Conservation (phyloP, 116 monocot genomes). For the Thalassia testudinum region DNA sequence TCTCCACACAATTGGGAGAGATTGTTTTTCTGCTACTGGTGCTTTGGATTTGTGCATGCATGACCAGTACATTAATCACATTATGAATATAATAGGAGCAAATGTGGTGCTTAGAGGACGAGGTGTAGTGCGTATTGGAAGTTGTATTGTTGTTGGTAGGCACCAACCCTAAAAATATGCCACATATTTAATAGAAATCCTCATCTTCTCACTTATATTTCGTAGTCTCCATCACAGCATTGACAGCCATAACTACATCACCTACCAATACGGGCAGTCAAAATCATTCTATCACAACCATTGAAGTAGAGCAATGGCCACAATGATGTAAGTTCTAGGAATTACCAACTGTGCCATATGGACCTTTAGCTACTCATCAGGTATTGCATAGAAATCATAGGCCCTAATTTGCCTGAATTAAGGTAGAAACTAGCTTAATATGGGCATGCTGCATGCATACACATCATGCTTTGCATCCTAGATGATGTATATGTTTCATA, state of each 20-base stretch:
- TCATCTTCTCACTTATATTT: no score
- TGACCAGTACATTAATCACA: conserved; percentile 99
- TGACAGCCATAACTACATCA: conserved; percentile 6
- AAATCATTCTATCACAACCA: conserved; percentile 15
- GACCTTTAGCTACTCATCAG: conserved; percentile 6
- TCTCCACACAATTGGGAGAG: no score
- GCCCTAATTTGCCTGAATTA: no score
- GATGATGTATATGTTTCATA: no score
- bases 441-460: no score
- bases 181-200: no score
- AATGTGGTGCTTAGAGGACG: conserved; percentile 64
- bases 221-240: no score
- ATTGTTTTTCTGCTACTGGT: no score
- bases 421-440: no score
- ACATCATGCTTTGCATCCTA: no score
- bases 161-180: no score
- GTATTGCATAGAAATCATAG: no score
- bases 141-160: conserved; percentile 38
- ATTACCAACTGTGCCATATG: conserved; percentile 34
- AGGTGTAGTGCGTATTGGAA: conserved; percentile 32
- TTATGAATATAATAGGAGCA: conserved; percentile 99
- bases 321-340: conserved; percentile 93
- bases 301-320: conserved; percentile 30
- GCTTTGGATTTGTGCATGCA: conserved; percentile 65
- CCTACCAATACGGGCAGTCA: conserved; percentile 4